Conservation (phyloP, 129 eudicot species). For the Centaurea solstitialis region DNA sequence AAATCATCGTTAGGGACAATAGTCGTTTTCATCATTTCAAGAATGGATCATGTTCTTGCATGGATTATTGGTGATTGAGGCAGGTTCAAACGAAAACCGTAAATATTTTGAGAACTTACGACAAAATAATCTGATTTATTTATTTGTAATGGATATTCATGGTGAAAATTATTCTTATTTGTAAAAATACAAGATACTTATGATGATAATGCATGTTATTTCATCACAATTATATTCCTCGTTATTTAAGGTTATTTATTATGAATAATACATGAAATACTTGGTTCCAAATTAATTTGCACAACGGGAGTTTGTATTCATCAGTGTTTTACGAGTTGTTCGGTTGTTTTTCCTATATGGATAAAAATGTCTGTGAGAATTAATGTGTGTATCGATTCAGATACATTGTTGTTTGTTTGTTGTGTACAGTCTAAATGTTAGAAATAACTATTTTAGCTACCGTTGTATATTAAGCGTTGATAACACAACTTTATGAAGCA, state of each 20-base stretch:
- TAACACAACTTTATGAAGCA: neutral
- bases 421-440: no score
- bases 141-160: neutral
- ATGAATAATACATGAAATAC: neutral
- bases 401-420: no score
- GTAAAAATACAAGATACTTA: neutral
- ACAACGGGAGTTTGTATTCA: neutral
- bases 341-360: neutral
- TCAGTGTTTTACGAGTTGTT: neutral
- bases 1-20: constrained; percentile 77
- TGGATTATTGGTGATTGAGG: constrained; percentile 72
- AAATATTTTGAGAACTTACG: neutral
- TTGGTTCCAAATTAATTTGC: neutral
- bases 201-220: neutral
- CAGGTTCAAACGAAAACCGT: neutral
- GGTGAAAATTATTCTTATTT: neutral
- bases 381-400: no score
- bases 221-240: neutral
- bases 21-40: constrained; percentile 75
- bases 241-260: no score
- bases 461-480: no score
- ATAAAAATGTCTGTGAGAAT: no score
- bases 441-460: no score
- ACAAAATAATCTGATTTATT: neutral
- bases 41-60: constrained; percentile 73